Evolutionary conservation across 202 grass and related monocot species (phyloP), one percentile per base, ranked within the genome.

Genomic region (Schoenoplectus tabernaemontani): DNA sequence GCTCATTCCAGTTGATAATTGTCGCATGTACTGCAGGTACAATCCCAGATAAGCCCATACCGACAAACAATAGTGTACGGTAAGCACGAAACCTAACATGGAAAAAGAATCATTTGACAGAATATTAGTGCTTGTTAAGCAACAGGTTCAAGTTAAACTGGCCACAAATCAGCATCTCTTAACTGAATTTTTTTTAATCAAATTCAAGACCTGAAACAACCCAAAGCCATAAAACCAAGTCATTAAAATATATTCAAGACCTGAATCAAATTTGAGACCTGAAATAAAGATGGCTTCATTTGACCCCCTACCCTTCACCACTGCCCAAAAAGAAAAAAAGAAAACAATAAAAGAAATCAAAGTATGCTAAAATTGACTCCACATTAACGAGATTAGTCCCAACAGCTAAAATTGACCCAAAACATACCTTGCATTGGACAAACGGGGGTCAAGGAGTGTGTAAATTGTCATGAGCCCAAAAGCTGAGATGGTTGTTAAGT

Each of bases 1-100:
- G 91, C 66, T 91, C 96, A 84, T 88, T 81, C 96, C 96, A 98
- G 89, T 98, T 98, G 4, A 87, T 86, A 4, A 85, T 77, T 2
- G 56, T 67, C 1, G 91, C 95, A 80, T 98, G 95, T 59, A 78
- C 86, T 3, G 91, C 95, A 1, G 95, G 95, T 0, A 98, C 89
- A 3, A 97, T 37, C 1, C 94, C 94, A 0, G 89, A 97, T 2
- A 97, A 66, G 43, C 94, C 94, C 94, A 97, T 97, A 23, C 89
- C 89, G 7, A 85, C 85, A 83, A 97, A 97, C 19, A 97, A 87
- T 69, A 93, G 59, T 8, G 94, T 66, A 32, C 94, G 87, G 91
- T 92, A 90, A 13, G 86, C 70, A 19, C 95, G 86, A 80, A 90
- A 88, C 78, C 77, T 80, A 19, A 47, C 26, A 80, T 9, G 41